phyloP scores from a whole-genome alignment of 2,329 filamentous ascomycete genomes.

The Venturia aucupariae region DNA sequence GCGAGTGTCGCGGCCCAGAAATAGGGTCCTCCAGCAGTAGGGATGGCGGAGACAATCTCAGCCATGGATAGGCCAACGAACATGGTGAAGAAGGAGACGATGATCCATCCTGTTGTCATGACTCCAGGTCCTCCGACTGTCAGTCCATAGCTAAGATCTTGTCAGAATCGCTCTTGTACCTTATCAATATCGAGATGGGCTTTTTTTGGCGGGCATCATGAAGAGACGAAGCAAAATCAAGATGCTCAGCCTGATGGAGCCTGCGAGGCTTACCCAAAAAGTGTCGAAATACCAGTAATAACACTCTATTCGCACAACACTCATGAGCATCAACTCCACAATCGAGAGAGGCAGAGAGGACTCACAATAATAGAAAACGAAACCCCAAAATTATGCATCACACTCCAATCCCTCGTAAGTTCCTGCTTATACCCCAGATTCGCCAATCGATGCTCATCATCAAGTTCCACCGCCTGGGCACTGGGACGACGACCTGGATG shows the following conservation, averaged over 20 bases:
- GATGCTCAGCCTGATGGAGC: no score
- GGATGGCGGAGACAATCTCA: conserved; percentile 51
- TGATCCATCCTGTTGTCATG: conserved; percentile 48
- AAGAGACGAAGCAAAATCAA: no score
- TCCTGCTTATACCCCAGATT: conserved; percentile 54
- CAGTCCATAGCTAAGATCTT: conserved; percentile 39
- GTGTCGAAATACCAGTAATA: conserved; percentile 50
- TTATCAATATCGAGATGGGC: not conserved
- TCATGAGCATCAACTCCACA: conserved; percentile 23
- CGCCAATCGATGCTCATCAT: conserved; percentile 43
- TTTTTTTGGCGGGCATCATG: no score
- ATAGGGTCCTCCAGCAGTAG: conserved; percentile 50
- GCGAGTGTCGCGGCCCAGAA: conserved; percentile 52
- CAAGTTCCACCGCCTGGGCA: not conserved
- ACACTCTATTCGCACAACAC: conserved; percentile 34
- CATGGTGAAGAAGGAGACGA: conserved; percentile 47
- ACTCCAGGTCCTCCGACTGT: conserved; percentile 46
- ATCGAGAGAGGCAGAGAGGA: conserved; percentile 23
- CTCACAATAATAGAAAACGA: conserved; percentile 49
- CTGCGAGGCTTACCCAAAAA: conserved; percentile 37
- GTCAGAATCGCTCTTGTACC: not conserved
- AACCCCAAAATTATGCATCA: conserved; percentile 53
- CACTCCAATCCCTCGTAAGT: conserved; percentile 47
- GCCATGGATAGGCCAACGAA: conserved; percentile 48
- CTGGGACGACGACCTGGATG: not conserved